Conservation (phyloP, 495 filamentous ascomycete species). For the Thozetella sp. region DNA sequence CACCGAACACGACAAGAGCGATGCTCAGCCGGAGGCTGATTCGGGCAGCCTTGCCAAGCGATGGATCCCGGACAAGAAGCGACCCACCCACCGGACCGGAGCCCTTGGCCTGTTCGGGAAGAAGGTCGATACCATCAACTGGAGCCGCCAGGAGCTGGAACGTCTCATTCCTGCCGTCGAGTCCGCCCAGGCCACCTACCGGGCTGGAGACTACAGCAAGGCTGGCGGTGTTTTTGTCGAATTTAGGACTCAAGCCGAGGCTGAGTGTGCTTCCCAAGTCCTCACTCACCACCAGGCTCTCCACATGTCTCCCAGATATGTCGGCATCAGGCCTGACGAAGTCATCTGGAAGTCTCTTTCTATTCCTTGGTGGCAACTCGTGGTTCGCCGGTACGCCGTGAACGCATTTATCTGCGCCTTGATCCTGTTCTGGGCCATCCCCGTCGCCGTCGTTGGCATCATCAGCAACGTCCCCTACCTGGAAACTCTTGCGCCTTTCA, state of each 20-base stretch:
- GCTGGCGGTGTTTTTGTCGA: slow-evolving; percentile 87
- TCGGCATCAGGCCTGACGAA: slow-evolving; percentile 82
- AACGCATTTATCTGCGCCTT: slow-evolving; percentile 72
- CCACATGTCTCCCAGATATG: slow-evolving; percentile 90
- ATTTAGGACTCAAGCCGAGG: slow-evolving; percentile 78
- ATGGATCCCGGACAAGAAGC: slow-evolving; percentile 77
- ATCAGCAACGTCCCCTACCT: slow-evolving; percentile 85
- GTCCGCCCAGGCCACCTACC: slow-evolving; percentile 72
- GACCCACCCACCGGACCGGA: slow-evolving; percentile 85
- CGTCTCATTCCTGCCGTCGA: slow-evolving; percentile 81
- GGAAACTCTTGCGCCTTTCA: slow-evolving; percentile 63
- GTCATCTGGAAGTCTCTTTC: slow-evolving; percentile 87
- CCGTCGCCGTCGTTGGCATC: slow-evolving; percentile 80
- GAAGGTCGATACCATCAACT: slow-evolving; percentile 95
- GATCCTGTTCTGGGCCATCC: slow-evolving; percentile 96
- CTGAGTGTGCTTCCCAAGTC: slow-evolving; percentile 84
- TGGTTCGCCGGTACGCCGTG: slow-evolving; percentile 71
- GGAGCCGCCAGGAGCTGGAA: slow-evolving; percentile 81
- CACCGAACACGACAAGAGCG: slow-evolving; percentile 47
- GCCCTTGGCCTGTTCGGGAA: slow-evolving; percentile 75
- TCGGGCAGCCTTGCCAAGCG: slow-evolving; percentile 80
- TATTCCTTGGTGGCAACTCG: slow-evolving; percentile 86
- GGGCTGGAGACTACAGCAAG: slow-evolving; percentile 64
- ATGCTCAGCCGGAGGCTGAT: slow-evolving; percentile 50
- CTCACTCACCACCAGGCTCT: slow-evolving; percentile 87